Conservation (phyloP, 202 grass and related monocot genomes). For the Schoenoplectus triqueter region DNA sequence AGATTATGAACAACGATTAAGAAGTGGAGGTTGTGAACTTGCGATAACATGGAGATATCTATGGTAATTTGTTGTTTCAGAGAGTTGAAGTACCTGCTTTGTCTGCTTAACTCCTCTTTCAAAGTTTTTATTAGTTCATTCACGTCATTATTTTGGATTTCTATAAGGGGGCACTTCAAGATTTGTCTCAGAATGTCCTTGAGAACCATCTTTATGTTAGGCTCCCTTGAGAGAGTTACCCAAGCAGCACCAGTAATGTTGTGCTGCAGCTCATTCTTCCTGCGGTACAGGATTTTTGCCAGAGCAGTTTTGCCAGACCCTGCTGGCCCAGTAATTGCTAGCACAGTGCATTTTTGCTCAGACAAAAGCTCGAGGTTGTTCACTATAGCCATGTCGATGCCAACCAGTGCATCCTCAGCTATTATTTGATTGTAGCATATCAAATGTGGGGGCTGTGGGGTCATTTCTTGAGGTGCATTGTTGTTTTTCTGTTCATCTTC, state of each 20-base stretch:
- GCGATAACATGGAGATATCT: not conserved
- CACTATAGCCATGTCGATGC: not conserved
- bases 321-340: conserved; percentile 36
- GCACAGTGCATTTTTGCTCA: conserved; percentile 26
- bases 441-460: not conserved
- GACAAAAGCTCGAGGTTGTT: not conserved
- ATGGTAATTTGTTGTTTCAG: not conserved
- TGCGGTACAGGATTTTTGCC: conserved; percentile 31
- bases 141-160: not conserved
- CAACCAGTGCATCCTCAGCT: conserved; percentile 13
- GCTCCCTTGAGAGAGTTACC: not conserved
- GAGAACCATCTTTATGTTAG: not conserved
- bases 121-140: not conserved
- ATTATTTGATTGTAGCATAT: conserved; percentile 18
- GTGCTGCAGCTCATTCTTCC: not conserved
- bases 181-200: not conserved
- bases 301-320: conserved; percentile 50
- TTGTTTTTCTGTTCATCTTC: not conserved
- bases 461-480: not conserved
- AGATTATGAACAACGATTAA: too few species aligned
- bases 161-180: not conserved
- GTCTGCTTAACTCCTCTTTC: not conserved
- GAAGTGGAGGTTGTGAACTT: too few species aligned
- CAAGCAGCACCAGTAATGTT: not conserved
- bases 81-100: not conserved